Evolutionary conservation across 1,139 yeast species (phyloP).

Genomic region (Scheffersomyces titani): DNA sequence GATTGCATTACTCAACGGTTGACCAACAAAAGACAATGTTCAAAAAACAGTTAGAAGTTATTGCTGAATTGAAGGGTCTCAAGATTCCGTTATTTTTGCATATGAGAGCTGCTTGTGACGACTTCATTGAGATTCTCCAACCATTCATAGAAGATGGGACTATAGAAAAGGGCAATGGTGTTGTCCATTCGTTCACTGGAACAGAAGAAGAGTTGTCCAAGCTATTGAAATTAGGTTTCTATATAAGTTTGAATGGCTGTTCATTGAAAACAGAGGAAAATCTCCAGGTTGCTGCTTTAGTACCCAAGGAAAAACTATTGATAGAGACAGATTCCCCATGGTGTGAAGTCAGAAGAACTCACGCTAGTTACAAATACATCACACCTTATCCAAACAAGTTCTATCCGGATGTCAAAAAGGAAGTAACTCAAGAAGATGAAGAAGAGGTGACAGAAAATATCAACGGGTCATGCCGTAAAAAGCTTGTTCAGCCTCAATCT

Average conservation of each 20-base stretch:
- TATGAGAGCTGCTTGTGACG: constrained; percentile 86
- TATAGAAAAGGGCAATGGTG: constrained; percentile 51
- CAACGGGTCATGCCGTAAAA: background rate
- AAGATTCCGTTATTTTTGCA: constrained; percentile 81
- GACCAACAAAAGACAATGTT: constrained; percentile 71
- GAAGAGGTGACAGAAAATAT: background rate
- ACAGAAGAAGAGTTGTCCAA: constrained; percentile 57
- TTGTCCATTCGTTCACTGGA: constrained; percentile 95
- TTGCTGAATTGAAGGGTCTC: constrained; percentile 47
- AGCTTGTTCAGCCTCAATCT: constrained; percentile 10
- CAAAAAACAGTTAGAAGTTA: constrained; percentile 66
- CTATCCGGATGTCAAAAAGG: constrained; percentile 42
- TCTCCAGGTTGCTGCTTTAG: constrained; percentile 58
- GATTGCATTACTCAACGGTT: constrained; percentile 73
- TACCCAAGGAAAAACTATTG: constrained; percentile 71
- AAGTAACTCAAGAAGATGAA: constrained; percentile 9
- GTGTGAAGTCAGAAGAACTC: constrained; percentile 91
- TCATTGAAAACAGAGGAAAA: constrained; percentile 80
- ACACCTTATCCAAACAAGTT: constrained; percentile 55
- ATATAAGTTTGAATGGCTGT: constrained; percentile 88
- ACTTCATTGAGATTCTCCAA: constrained; percentile 61
- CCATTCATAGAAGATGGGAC: constrained; percentile 53
- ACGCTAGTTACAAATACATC: constrained; percentile 65
- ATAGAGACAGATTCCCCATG: constrained; percentile 98
- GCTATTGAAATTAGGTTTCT: constrained; percentile 61